Conservation (phyloP, 139 green algal species). For the Chlorella sp. region DNA sequence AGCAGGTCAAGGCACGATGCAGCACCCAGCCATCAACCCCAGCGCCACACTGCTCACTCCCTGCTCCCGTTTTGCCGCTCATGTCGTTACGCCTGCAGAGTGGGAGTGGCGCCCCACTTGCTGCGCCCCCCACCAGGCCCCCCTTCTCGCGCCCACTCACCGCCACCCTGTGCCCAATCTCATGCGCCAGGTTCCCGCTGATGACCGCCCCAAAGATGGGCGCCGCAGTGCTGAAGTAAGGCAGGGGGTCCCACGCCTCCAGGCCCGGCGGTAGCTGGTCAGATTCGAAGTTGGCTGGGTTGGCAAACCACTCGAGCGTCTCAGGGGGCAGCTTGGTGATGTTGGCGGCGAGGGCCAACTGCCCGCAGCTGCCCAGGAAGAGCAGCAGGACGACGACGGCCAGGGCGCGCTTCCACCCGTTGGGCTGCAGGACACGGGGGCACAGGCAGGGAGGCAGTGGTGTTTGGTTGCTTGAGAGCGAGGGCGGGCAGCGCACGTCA, state of each 20-base stretch:
- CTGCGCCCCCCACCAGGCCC: too few species aligned
- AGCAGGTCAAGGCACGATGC: too few species aligned
- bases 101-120: too few species aligned
- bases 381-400: conserved; percentile 61
- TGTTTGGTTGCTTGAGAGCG: too few species aligned
- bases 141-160: too few species aligned
- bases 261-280: conserved; percentile 59
- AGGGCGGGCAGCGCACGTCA: too few species aligned
- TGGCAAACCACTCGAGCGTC: conserved; percentile 69
- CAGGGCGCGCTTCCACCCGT: conserved; percentile 57
- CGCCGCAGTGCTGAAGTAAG: conserved; percentile 67
- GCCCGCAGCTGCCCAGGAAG: conserved; percentile 53
- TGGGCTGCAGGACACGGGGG: conserved; percentile 22
- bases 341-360: conserved; percentile 74
- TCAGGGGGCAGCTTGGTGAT: conserved; percentile 75
- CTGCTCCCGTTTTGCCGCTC: too few species aligned
- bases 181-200: conserved; percentile 66
- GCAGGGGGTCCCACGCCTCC: conserved; percentile 62
- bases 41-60: too few species aligned
- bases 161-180: conserved; percentile 60
- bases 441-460: too few species aligned
- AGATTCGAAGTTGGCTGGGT: conserved; percentile 56
- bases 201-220: conserved; percentile 52
- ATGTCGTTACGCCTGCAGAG: too few species aligned
- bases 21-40: too few species aligned